phyloP scores from a whole-genome alignment of 305 asterid genomes.

The Ruellia speciosa region DNA sequence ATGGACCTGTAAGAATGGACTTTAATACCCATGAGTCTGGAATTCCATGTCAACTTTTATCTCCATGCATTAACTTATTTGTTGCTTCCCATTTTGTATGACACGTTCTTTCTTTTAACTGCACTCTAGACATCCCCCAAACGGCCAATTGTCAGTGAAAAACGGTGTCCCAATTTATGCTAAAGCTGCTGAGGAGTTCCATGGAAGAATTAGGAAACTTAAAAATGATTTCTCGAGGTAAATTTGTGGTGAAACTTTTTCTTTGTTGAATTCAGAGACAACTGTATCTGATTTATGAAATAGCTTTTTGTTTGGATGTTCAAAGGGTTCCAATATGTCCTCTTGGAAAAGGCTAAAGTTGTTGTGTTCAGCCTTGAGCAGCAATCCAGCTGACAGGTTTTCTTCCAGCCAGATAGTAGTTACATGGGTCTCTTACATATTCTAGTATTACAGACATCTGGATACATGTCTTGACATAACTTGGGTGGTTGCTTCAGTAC shows the following conservation, averaged over 20 bases:
- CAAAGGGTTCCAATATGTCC: slow-evolving; percentile 2
- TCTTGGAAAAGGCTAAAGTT: not conserved
- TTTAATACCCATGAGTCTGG: slow-evolving; percentile 16
- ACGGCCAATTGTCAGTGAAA: slow-evolving; percentile 29
- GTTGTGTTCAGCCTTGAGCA: not conserved
- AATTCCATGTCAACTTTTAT: slow-evolving; percentile 11
- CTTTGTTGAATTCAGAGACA: slow-evolving; percentile 3
- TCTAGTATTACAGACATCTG: too few relatives aligned
- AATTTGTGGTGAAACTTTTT: slow-evolving; percentile 13
- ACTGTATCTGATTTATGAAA: not conserved
- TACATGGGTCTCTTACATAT: not conserved
- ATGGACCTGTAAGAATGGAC: slow-evolving; percentile 40
- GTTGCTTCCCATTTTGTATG: slow-evolving; percentile 5
- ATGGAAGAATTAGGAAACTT: slow-evolving; percentile 48
- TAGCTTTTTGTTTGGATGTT: slow-evolving; percentile 2
- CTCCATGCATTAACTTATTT: slow-evolving; percentile 11
- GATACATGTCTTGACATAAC: too few relatives aligned
- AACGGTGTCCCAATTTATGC: slow-evolving; percentile 28
- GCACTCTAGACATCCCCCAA: slow-evolving; percentile 32
- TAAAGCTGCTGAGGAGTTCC: slow-evolving; percentile 33
- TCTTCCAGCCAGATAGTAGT: not conserved
- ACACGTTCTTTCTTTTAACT: slow-evolving; percentile 12
- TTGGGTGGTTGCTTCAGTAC: too few relatives aligned
- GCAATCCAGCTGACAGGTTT: not conserved
- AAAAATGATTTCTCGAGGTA: slow-evolving; percentile 64